Evolutionary conservation across 2,329 filamentous ascomycete genomes (phyloP), one percentile per base, ranked within the genome.

Genomic region (Aureobasidium vineae): DNA sequence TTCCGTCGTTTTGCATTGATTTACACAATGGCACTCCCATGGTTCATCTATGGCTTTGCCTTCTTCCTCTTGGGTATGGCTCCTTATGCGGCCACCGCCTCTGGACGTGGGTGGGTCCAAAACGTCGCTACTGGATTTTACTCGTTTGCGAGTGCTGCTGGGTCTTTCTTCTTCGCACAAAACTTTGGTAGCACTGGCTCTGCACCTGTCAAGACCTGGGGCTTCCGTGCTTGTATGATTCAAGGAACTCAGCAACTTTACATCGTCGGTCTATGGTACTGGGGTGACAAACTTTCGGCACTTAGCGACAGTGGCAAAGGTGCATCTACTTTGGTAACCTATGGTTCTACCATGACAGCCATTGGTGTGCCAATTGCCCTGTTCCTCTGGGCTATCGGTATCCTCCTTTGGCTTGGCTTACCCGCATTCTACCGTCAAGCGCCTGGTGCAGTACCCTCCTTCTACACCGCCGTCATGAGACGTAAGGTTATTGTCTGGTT

Each of bases 401-500:
- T 81, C 5, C 70, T 86, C 2, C 78, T 88, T 45, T 86, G 80
- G 75, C 75, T 85, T 38, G 87, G 87, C n/a, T 80, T 90, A 10
- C 87, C 87, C 5, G 84, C 85, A 69, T 89, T 86, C 77, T 90
- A 90, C 76, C 85, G 85, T 54, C 85, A 88, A 72, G 78, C 81
- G 16, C 87, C 87, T 0, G 87, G 87, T 68, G 83, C 82, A 53
- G 84, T 89, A 1, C 87, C 87, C 0, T 85, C 84, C 21, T 89
- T 90, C 79, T 89, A 89, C 76, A 81, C 79, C 63, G 84, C 85
- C 2, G 79, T 89, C 8, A 79, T 84, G 69, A 81, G 86, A 54
- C 83, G 87, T 67, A 88, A 88, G 76, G 85, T 89, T 68, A 83
- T 89, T 52, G 78, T 87, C 15, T 89, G 87, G 87, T 89, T 88